Base-by-base conservation (phyloP, 345 rosid species). In the Gossypium australe region DNA sequence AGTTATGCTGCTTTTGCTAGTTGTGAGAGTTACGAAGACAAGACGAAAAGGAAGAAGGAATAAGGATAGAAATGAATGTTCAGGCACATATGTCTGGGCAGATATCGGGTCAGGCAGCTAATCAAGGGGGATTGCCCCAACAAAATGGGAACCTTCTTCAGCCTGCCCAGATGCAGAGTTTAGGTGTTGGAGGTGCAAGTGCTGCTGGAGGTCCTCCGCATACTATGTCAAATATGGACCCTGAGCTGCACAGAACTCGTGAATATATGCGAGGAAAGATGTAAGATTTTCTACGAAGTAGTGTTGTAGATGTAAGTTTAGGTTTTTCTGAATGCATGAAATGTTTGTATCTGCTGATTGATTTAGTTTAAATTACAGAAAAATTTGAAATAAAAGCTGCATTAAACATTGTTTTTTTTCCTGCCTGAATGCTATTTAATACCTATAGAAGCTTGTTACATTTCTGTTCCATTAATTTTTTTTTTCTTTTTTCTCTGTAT, bases 71-170 rank as follows among this genome's bases (percentile, higher is more conserved):
- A 78, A 88, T 90, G 97, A 88, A 91, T 84, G 87, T 84, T 78
- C 93, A 77, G 80, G 77, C 97, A n/a, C 93, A 86, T 78, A 77
- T 85, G 79, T 81, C 94, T 11, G 91, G 90, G 67, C 80, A 84
- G 58, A 75, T 81, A 44, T 76, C 89, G 0, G 89, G 92, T 58
- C 90, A 87, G 87, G 94, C 86, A 76, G 80, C 89, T 68, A 89
- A 82, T 78, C 92, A 90, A 78, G 87, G 84, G 70, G 83, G 82
- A 22, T 52, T 80, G 73, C 74, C 90, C 64, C 94, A 89, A 76
- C 92, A 81, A 69, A 89, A 89, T 82, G 92, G 92, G 70, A 89
- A 85, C 75, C 76, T 81, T 14, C 83, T 82, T 48, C 87, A 83
- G 78, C 80, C 88, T 56, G 34, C 86, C 66, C 92, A 87, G 81